A percentile compares a stretch with the other conserved stretches of the same genome.
Evolutionary conservation across 1,139 yeast genomes (phyloP).

Genomic region (Cylindricascospora bacillispora): DNA sequence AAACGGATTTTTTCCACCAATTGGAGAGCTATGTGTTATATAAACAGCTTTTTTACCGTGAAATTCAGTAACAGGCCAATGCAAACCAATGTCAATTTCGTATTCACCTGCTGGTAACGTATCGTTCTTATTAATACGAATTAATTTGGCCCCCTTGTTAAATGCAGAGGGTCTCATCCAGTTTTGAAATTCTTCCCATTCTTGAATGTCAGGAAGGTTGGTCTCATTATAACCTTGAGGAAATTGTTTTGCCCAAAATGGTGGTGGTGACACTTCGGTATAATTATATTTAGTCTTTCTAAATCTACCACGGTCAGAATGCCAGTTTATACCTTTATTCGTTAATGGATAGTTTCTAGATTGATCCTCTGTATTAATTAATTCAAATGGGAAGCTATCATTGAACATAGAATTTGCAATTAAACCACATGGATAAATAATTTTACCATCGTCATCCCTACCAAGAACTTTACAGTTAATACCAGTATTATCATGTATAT

Average conservation of each 20-base stretch:
- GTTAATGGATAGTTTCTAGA: conserved; percentile 38
- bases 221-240: conserved; percentile 61
- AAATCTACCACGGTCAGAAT: conserved; percentile 43
- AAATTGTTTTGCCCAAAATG: conserved; percentile 52
- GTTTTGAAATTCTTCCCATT: conserved; percentile 50
- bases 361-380: conserved; percentile 27
- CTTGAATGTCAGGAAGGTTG: conserved; percentile 48
- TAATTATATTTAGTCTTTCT: conserved; percentile 47
- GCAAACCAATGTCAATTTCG: conserved; percentile 43
- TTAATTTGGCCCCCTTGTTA: conserved; percentile 54
- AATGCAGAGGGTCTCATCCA: conserved; percentile 84
- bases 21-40: conserved; percentile 50
- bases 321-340: conserved; percentile 54
- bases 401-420: conserved; percentile 68
- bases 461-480: conserved; percentile 59
- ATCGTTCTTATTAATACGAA: conserved; percentile 42
- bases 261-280: conserved; percentile 63
- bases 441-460: conserved; percentile 37
- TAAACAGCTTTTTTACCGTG: conserved; percentile 63
- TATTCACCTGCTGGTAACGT: conserved; percentile 46
- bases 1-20: conserved; percentile 61
- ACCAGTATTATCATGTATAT: conserved; percentile 53
- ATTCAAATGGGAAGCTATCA: conserved; percentile 40
- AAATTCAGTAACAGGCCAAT: conserved; percentile 55
- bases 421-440: conserved; percentile 64